These are phyloP conservation scores for Coniochaeta sp. DNA, from an alignment of 2,329 filamentous ascomycete species.

Conservation along the genomic window DNA sequence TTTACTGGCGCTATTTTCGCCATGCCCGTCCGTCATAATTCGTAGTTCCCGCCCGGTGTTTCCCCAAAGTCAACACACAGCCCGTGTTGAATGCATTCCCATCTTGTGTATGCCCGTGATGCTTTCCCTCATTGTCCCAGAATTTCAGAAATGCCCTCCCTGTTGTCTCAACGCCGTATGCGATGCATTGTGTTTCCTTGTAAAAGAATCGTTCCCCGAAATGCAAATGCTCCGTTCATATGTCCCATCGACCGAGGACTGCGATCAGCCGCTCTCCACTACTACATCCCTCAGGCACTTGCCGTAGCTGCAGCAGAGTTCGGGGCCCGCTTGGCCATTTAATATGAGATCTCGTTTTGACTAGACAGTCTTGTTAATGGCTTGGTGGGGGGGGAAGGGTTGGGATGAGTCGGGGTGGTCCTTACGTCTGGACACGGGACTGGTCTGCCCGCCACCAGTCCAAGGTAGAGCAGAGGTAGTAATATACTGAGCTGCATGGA, in stretches of 20 bases:
- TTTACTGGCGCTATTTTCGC: too few species aligned
- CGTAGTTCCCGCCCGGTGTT: neutral
- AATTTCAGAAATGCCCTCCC: neutral
- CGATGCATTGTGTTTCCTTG: neutral
- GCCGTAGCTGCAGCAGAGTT: slow-evolving; percentile 47
- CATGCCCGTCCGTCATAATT: neutral
- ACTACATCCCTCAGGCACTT: slow-evolving; percentile 43
- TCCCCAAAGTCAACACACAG: neutral
- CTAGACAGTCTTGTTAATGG: slow-evolving; percentile 10
- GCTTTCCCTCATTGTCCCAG: neutral
- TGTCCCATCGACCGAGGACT: neutral
- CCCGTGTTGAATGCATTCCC: neutral
- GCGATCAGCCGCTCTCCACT: slow-evolving; percentile 17
- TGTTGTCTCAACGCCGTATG: neutral
- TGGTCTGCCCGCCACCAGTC: neutral
- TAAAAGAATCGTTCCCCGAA: neutral
- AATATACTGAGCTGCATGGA: neutral
- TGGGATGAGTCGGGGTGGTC: neutral
- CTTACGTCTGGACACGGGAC: neutral
- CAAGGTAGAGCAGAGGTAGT: neutral
- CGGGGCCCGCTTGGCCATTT: slow-evolving; percentile 36
- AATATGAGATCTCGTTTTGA: slow-evolving; percentile 36
- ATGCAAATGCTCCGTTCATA: neutral
- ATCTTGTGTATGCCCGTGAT: neutral
- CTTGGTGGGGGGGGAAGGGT: too few species aligned